Base-by-base conservation (phyloP, 768 basidiomycete species). In the Neoboletus subvelutipes region DNA sequence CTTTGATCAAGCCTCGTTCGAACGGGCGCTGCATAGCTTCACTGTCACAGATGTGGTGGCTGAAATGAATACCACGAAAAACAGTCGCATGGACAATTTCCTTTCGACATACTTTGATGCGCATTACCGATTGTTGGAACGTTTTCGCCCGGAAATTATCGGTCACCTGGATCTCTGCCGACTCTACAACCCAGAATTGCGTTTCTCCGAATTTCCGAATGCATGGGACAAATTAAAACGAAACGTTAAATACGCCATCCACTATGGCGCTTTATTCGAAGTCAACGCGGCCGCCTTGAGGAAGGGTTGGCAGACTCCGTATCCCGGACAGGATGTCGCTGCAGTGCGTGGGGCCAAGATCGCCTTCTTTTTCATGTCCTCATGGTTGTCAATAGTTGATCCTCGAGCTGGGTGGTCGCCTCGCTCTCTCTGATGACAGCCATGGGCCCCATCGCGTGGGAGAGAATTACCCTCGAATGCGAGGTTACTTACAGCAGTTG, bases 81-180 rank as follows among this genome's bases (percentile, higher is more conserved):
- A 58, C n/a, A 49, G 55, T 64, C 67, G 52, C 67, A 79, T 72
- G 75, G 77, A 70, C 57, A 59, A 65, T 13, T 83, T 89, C 65
- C 76, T 91, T 5, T 78, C 73, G 13, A 70, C 78, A 12, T 99
- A 98, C 75, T 88, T 98, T 59, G 94, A 98, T 67, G 83, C 86
- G 11, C 97, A 99, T 64, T 85, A 81, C 71, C 76, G 80, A 42
- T 73, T 99, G 45, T 60, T 98, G 40, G 66, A 75, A 46, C 80
- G 82, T 26, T 85, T 91, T 70, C 82, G 80, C 52, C 97, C 97
- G 18, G 92, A 95, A 70, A 78, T 98, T 48, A 80, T 99, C 51
- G 97, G 94, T 2, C 97, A 99, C 73, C 78, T 98, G 61, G 96
- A 98, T 74, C 82, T 98, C 0, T 95, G 92, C 71, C 83, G 94